Evolutionary conservation across 176 grass and related monocot species (phyloP), one percentile per base, ranked within the genome.

Genomic region (Rhynchospora breviuscula): DNA sequence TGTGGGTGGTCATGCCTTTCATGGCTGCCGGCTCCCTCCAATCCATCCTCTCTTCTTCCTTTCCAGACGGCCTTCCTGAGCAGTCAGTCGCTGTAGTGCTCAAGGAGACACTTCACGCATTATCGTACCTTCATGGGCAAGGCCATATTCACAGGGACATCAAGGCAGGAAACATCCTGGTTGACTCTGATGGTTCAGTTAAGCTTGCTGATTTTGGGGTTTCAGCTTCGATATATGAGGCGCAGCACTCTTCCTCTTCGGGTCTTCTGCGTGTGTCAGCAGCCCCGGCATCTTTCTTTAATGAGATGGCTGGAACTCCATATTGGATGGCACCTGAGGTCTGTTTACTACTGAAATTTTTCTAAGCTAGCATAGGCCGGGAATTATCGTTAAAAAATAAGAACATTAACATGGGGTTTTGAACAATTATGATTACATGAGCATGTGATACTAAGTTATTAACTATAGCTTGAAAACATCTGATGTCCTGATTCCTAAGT

Each of bases 1-100:
- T 97, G 0, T 97, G 94, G 94, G 94, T 97, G 2, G 90, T 97
- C 51, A 97, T 97, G 94, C 94, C 94, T 2, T 97, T 97, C 86
- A 97, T 97, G 94, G 94, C 45, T 8, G 92, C 92, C 22, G 94
- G 94, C 0, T 97, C 94, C 1, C 83, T 97, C 23, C 92, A 94
- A 51, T 97, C 92, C 77, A 97, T 94, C 87, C 85, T 97, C 2
- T 70, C 81, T 61, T 88, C 91, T 23, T 76, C 90, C 0, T 97
- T 89, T 85, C 83, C 90, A 3, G 92, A 88, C 31, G 94, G 94
- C 59, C 66, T 97, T 26, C 85, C 92, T 0, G 92, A 97, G 85
- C 87, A 84, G 2, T 97, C 85, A 85, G 78, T 92, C 64, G 88
- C 94, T 10, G 74, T 89, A 47, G 90, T 92, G 17, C 92, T 97